Percentiles rank a stretch among this genome's conserved stretches.
Evolutionary conservation across 2,329 filamentous ascomycete genomes (phyloP).

Genomic region (Domatiomyces catenatus): DNA sequence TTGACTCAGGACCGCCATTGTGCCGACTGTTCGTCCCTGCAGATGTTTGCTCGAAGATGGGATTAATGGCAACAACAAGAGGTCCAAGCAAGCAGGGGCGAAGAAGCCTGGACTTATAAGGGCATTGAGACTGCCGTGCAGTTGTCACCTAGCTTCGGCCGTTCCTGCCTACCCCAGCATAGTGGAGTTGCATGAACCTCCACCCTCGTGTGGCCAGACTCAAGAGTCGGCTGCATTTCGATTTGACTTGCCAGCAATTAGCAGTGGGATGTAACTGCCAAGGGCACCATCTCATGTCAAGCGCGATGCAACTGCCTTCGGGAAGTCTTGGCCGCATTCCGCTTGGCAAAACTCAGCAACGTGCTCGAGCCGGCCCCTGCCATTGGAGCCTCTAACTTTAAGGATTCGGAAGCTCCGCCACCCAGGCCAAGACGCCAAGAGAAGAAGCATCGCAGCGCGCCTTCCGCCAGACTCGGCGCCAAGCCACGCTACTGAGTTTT

Average conservation of each 20-base stretch:
- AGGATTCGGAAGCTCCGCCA: neutral
- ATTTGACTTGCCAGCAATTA: neutral
- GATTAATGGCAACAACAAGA: neutral
- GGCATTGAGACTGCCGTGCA: neutral
- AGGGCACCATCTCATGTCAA: neutral
- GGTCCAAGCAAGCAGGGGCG: neutral
- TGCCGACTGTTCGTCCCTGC: neutral
- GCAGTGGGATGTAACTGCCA: neutral
- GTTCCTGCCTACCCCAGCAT: neutral
- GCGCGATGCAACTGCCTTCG: neutral
- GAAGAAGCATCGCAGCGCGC: neutral
- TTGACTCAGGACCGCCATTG: neutral
- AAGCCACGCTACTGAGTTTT: neutral
- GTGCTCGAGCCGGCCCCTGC: neutral
- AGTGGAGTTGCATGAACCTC: neutral
- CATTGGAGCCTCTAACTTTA: neutral
- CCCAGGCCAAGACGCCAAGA: neutral
- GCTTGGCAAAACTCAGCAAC: neutral
- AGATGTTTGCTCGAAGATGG: neutral
- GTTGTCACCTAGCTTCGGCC: neutral
- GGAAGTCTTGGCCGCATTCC: neutral
- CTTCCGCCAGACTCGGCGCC: neutral
- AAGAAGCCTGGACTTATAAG: neutral
- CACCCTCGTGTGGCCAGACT: neutral
- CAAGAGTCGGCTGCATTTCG: neutral